Percentiles rank a stretch among this genome's conserved stretches.
Evolutionary conservation across 768 basidiomycete genomes (phyloP).

Genomic region (Rhizopogon rudus): DNA sequence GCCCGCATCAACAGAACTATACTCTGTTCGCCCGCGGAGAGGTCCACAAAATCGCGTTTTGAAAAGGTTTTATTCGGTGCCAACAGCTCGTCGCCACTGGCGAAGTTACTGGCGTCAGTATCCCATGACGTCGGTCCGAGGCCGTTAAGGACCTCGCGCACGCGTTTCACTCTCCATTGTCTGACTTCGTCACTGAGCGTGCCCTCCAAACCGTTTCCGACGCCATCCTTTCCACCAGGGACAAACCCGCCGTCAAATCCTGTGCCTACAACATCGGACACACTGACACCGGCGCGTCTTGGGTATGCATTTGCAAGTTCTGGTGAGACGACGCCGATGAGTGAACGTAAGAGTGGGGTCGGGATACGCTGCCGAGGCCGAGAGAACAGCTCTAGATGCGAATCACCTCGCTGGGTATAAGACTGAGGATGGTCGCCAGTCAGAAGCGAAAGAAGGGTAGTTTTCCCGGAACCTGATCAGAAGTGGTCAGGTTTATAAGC

Average conservation of each 20-base stretch:
- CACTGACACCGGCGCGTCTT: conserved; percentile 56
- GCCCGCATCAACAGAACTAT: conserved; percentile 83
- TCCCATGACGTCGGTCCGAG: conserved; percentile 60
- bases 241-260: conserved; percentile 89
- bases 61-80: conserved; percentile 40
- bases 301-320: conserved; percentile 93
- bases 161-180: conserved; percentile 34
- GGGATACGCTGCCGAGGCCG: conserved; percentile 60
- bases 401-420: conserved; percentile 55
- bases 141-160: conserved; percentile 55
- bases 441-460: conserved; percentile 83
- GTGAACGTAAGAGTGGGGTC: conserved; percentile 58
- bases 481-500: neutral
- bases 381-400: conserved; percentile 53
- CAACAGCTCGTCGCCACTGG: neutral
- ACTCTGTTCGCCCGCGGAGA: conserved; percentile 73
- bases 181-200: conserved; percentile 28
- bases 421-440: conserved; percentile 97
- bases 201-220: conserved; percentile 42
- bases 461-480: conserved; percentile 82
- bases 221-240: conserved; percentile 36
- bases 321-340: conserved; percentile 80
- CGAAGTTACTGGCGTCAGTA: neutral
- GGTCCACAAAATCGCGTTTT: conserved; percentile 48
- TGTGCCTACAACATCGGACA: conserved; percentile 79